Evolutionary conservation across 2,329 filamentous ascomycete genomes (phyloP).

Genomic region (Aspergillus quadrilineatus): DNA sequence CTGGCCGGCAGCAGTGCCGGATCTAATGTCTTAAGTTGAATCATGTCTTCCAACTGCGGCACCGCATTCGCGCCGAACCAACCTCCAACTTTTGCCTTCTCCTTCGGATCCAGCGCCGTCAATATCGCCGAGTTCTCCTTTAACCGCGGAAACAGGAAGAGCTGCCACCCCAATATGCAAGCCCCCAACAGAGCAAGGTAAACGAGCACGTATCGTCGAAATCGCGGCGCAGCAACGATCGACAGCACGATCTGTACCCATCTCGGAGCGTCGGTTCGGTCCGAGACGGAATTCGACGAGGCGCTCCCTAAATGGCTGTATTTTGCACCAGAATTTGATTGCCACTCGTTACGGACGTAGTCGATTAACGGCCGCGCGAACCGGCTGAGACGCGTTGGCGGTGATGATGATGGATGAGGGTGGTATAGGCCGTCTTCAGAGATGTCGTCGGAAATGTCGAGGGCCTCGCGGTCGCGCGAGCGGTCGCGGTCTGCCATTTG

Average conservation of each 20-base stretch:
- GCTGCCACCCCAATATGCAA: constrained; percentile 35
- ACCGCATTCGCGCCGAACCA: constrained; percentile 50
- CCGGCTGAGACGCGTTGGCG: constrained; percentile 16
- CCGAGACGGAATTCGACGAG: constrained; percentile 14
- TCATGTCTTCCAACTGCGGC: constrained; percentile 51
- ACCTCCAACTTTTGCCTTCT: constrained; percentile 29
- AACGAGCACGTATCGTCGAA: constrained; percentile 41
- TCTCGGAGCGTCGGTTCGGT: constrained; percentile 20
- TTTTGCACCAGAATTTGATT: constrained; percentile 22
- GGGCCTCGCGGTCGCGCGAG: constrained; percentile 25
- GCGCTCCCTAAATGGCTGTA: constrained; percentile 19
- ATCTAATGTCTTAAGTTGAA: constrained; percentile 53
- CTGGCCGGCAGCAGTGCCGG: constrained; percentile 45
- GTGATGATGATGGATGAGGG: constrained; percentile 12
- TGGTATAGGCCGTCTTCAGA: constrained; percentile 22
- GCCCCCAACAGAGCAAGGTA: constrained; percentile 35
- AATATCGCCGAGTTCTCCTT: constrained; percentile 33
- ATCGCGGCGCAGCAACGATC: constrained; percentile 40
- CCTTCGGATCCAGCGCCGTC: constrained; percentile 32
- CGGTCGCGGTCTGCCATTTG: constrained; percentile 5
- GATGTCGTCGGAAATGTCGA: constrained; percentile 36
- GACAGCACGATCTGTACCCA: constrained; percentile 30
- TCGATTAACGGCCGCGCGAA: constrained; percentile 37
- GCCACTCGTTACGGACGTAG: constrained; percentile 42
- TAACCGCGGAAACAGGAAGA: constrained; percentile 31